Base-by-base conservation (phyloP, 2,329 filamentous ascomycete species). In the Tolypocladium amazonense region DNA sequence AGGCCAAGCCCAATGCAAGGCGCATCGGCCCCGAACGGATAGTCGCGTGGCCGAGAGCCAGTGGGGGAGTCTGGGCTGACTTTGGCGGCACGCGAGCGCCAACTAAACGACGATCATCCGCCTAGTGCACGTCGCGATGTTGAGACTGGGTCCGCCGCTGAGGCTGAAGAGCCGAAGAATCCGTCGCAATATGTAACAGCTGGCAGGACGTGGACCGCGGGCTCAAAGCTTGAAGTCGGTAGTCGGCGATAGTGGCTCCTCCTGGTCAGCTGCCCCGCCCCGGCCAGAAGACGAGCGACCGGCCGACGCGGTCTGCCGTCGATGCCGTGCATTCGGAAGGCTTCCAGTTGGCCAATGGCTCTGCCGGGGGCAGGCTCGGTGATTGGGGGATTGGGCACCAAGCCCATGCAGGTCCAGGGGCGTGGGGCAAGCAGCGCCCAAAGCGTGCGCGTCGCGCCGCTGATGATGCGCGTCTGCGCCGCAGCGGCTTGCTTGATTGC, bases 161-260 rank as follows among this genome's bases (percentile, higher is more conserved):
- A 45, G 56, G 41, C 60, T 60, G 52, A 60, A 56, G 39, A 52
- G 58, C 52, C 56, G 56, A 58, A n/a, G 38, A 43, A 30, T 14
- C 30, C 50, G 38, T n/a, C 20, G 4, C 11, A 14, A 35, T 53
- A 4, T 20, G 35, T 18, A 35, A 35, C 18, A 33, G 38, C 25
- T 30, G n/a, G 45, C 27, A 30, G 25, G 30, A 50, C 23, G 25
- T 18, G 45, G 25, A 50, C 30, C 45, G 25, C 47, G 6, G 45
- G 45, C 25, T 50, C 25, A 27, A 47, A 33, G 18, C 27, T 52
- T n/a, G 47, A 52, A 11, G 47, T 52, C 47, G 47, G 27, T n/a
- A 52, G 47, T 52, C 47, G 27, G 7, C 25, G 45, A 50, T 30
- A 30, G 45, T 50, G 25, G 25, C 25, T 30, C 45, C 25, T 30